Evolutionary conservation across 2,329 filamentous ascomycete species (phyloP).

Genomic region (Colletotrichum spaethianum): DNA sequence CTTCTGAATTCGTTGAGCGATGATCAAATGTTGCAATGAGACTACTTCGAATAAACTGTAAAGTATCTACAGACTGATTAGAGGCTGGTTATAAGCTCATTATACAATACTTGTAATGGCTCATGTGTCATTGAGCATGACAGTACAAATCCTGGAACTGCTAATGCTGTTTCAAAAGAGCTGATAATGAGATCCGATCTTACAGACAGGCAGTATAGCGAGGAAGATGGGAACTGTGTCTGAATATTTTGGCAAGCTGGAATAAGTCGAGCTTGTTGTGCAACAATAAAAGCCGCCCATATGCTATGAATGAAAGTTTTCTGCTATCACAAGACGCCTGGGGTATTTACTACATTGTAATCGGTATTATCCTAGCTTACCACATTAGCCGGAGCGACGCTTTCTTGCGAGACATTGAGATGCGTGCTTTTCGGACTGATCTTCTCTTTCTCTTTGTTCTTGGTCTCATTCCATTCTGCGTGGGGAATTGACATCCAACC

Average conservation of each 20-base stretch:
- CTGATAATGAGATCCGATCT: too few species aligned
- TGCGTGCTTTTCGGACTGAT: neutral
- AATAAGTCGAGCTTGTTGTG: neutral
- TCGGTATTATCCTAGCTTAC: neutral
- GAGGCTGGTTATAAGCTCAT: too few species aligned
- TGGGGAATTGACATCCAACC: slow-evolving; percentile 55
- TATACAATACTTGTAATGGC: too few species aligned
- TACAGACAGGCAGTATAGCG: neutral
- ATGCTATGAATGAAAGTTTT: neutral
- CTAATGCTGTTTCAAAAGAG: too few species aligned
- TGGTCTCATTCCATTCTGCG: slow-evolving; percentile 30
- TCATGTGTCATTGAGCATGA: too few species aligned
- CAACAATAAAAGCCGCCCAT: neutral
- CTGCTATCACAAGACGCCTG: too few species aligned
- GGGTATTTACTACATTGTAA: neutral
- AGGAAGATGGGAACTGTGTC: neutral
- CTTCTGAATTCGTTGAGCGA: neutral
- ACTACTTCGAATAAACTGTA: too few species aligned
- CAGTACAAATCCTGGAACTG: too few species aligned
- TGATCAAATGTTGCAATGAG: neutral
- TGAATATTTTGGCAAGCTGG: neutral
- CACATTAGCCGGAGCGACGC: neutral
- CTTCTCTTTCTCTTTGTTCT: slow-evolving; percentile 18
- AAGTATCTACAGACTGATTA: too few species aligned
- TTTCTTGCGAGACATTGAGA: slow-evolving; percentile 14